Percentiles rank a stretch among this genome's conserved stretches.
phyloP scores from a whole-genome alignment of 1,284 basidiomycete species.

The Vanrija humicola region DNA sequence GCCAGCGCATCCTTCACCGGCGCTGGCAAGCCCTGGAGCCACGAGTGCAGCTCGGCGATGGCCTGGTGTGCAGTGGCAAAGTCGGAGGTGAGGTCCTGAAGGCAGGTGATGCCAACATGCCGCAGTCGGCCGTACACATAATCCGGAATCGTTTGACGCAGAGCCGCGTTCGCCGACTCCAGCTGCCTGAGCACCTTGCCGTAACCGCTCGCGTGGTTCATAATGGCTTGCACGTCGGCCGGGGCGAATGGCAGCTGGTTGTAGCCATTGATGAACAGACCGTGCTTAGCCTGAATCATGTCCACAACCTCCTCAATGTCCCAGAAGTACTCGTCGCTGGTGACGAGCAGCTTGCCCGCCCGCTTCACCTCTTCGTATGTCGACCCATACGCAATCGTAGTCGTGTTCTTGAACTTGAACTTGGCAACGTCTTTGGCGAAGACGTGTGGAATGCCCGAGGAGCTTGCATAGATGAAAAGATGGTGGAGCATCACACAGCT shows the following conservation, averaged over 20 bases:
- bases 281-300: slow-evolving; percentile 3
- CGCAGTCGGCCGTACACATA: neutral
- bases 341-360: slow-evolving; percentile 7
- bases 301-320: slow-evolving; percentile 12
- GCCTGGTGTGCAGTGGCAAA: neutral
- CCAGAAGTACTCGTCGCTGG: slow-evolving; percentile 12
- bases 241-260: slow-evolving; percentile 7
- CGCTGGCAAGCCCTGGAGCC: neutral
- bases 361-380: neutral
- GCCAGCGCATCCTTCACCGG: neutral
- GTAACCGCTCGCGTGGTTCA: slow-evolving; percentile 1
- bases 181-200: neutral
- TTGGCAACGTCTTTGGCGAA: neutral
- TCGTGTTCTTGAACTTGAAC: slow-evolving; percentile 3
- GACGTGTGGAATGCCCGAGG: neutral
- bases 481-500: slow-evolving; percentile 11
- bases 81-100: neutral
- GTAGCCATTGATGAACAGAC: slow-evolving; percentile 11
- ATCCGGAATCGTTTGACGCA: neutral
- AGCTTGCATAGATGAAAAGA: slow-evolving; percentile 6
- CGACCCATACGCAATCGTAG: slow-evolving; percentile 7
- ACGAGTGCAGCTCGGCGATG: slow-evolving; percentile 1
- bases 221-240: slow-evolving; percentile 3
- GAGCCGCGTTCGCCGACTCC: slow-evolving; percentile 1
- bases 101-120: neutral